Base-by-base conservation (phyloP, 805 yeast species). In the Wickerhamomyces pijperi region DNA sequence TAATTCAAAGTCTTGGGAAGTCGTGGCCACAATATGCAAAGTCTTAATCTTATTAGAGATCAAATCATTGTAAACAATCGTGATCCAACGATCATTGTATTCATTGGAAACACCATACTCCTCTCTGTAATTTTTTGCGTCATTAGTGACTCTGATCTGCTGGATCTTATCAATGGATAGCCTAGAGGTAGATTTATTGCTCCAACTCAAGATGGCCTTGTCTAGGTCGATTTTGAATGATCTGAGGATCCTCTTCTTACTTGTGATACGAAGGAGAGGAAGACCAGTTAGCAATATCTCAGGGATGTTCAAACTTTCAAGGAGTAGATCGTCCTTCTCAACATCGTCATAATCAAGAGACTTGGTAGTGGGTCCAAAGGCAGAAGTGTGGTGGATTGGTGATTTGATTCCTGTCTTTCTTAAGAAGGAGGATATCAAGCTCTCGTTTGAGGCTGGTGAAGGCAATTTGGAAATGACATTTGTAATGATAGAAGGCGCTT, bases 41-140 rank as follows among this genome's bases (percentile, higher is more conserved):
- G 88, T 82, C 49, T 85, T 83, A 35, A 85, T 63, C 53, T 81
- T 83, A 38, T 72, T 65, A 2, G 71, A 76, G 5, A 72, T 65
- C 6, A 70, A 66, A 45, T 74, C 70, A 41, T 67, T 72, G 53
- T 85, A 90, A 12, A 86, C 74, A 25, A 90, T 72, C 0, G 95
- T 79, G 1, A 85, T 68, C 98, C 98, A 90, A 8, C 73, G 59
- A 12, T 67, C 63, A 34, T 76, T 75, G 39, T 70, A 72, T 37
- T 80, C 86, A 28, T 74, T 63, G 2, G 87, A 72, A 1, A 86
- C 71, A 29, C 81, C 78, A 47, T 84, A 74, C 56, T 87, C 95
- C 53, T 88, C 95, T 43, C 95, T 63, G 54, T 87, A 90, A 47
- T 85, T 84, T 28, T 72, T 70, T 1, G 96, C 96, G 49, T 82